Evolutionary conservation across 306 rosid species (phyloP).

Genomic region (Rosa multiflora): DNA sequence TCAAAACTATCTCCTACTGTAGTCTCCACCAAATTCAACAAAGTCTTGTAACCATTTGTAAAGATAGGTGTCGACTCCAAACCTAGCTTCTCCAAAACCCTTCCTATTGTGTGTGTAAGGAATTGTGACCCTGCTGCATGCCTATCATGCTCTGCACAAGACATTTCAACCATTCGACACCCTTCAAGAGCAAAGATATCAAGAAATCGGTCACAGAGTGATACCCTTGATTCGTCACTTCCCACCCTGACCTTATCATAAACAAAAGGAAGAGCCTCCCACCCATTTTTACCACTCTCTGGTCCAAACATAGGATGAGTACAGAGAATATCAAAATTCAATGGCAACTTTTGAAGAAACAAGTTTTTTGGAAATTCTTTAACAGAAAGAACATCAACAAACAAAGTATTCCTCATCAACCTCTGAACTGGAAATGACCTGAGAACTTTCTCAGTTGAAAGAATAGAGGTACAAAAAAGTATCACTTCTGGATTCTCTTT

Average conservation of each 20-base stretch:
- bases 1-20: constrained; percentile 2
- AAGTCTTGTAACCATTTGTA: constrained; percentile 1
- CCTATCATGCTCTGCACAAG: constrained; percentile 8
- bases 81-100: neutral
- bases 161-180: constrained; percentile 11
- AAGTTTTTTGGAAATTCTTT: constrained; percentile 8
- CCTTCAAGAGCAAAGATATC: constrained; percentile 6
- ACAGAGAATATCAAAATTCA: neutral
- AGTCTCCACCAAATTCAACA: constrained; percentile 2
- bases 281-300: neutral
- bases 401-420: neutral
- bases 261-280: constrained; percentile 1
- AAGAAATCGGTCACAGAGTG: neutral
- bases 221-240: neutral
- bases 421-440: neutral
- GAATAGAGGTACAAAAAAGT: neutral
- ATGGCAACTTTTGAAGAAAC: neutral
- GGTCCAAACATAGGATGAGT: constrained; percentile 20
- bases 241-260: neutral
- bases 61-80: neutral
- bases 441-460: constrained; percentile 1
- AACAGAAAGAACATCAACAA: constrained; percentile 5
- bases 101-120: neutral
- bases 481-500: neutral
- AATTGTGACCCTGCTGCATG: neutral